These are phyloP conservation scores for Sporothrix luriei DNA, from an alignment of 2,329 filamentous ascomycete genomes.

Conservation along the genomic window DNA sequence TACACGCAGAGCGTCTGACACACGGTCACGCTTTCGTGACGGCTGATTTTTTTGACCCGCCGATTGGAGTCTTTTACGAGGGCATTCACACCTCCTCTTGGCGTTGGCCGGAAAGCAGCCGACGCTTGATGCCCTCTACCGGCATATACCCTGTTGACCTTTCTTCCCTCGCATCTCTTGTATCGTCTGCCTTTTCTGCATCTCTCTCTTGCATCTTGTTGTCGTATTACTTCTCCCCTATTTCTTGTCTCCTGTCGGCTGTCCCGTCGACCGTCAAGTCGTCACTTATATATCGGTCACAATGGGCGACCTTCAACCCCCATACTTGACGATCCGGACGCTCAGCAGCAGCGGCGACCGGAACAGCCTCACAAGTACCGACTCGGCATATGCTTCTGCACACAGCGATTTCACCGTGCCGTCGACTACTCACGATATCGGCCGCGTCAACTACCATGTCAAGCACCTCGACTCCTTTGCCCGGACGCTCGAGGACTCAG, in stretches of 20 bases:
- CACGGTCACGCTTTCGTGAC: slow-evolving; percentile 16
- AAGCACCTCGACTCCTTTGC: slow-evolving; percentile 60
- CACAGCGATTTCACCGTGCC: slow-evolving; percentile 46
- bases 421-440: slow-evolving; percentile 58
- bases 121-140: not conserved
- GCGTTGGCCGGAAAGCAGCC: not conserved
- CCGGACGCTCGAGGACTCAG: slow-evolving; percentile 59
- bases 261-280: not conserved
- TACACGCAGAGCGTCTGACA: slow-evolving; percentile 11
- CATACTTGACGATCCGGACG: slow-evolving; percentile 59
- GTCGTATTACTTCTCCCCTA: not conserved
- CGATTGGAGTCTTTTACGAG: not conserved
- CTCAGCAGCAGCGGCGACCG: slow-evolving; percentile 51
- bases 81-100: slow-evolving; percentile 3
- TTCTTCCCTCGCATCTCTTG: not conserved
- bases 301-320: slow-evolving; percentile 50
- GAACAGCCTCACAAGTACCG: slow-evolving; percentile 52
- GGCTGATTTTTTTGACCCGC: not conserved
- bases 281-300: slow-evolving; percentile 17
- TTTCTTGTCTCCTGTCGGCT: not conserved
- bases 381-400: slow-evolving; percentile 53
- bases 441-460: slow-evolving; percentile 60
- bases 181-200: not conserved
- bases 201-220: not conserved
- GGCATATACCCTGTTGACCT: not conserved